Evolutionary conservation across 495 filamentous ascomycete genomes (phyloP), one percentile per base, ranked within the genome.

Genomic region (Parmelia sp.): DNA sequence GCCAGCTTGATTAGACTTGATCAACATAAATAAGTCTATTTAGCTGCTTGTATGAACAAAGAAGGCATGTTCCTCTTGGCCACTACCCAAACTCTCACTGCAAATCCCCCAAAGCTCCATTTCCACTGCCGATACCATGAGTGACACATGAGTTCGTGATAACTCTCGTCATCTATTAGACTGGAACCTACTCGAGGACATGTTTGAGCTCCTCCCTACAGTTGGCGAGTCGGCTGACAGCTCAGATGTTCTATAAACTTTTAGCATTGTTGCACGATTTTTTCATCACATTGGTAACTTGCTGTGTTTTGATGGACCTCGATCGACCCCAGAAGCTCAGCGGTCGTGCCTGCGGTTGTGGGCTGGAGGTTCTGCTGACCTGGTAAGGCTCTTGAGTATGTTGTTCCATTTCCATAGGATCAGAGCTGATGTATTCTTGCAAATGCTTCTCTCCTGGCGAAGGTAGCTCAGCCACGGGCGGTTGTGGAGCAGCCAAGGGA

Each of bases 401-500:
- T 40, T 60, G 1, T 29, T 55, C 45, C 29, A 25, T 40, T 25
- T 35, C 33, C 31, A 25, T 25, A 25, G 45, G 45, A 1, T 25
- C 14, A 14, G 45, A 25, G 45, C n/a, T 49, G 23, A 49, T n/a
- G 27, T 25, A 39, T 36, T 61, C 44, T 27, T 61, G 60, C 23
- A 45, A n/a, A 17, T 27, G 45, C 60, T 62, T 37, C 36, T 39
- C 60, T 11, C 29, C n/a, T 25, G 33, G 42, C 1, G 40, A 44
- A 39, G 45, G 47, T 17, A 62, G 35, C 47, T 62, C 60, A 55
- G 45, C 45, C 60, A 62, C 25, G 21, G 23, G 37, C 15, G 60
- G 45, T n/a, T 49, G 55, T 35, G 29, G 55, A 25, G 55, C 29
- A 15, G 55, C 55, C 10, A 49, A 21, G 14, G 14, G 59, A 35